A percentile compares a stretch with the other conserved stretches of the same genome.
Conservation (phyloP, 139 green algal species). For the Haematococcus sp. region DNA sequence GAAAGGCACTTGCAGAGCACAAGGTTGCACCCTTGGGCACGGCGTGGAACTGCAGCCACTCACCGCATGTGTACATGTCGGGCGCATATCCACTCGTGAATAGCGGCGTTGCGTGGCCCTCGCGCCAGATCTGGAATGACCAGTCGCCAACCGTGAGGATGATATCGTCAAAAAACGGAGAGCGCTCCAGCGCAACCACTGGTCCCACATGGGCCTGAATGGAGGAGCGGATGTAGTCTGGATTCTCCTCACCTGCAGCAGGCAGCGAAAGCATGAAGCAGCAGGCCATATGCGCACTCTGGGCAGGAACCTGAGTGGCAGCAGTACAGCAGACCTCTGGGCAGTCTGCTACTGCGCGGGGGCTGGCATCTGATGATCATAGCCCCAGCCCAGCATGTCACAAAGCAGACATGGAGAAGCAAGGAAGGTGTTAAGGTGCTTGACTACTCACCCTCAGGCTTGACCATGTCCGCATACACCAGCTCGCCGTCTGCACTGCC, state of each 20-base stretch:
- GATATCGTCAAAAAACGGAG: constrained; percentile 81
- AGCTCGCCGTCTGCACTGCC: constrained; percentile 70
- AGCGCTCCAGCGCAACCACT: constrained; percentile 60
- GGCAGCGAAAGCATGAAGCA: constrained; percentile 3
- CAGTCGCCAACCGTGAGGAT: constrained; percentile 73
- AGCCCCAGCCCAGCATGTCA: too few relatives aligned
- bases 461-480: constrained; percentile 52
- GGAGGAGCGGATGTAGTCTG: constrained; percentile 53
- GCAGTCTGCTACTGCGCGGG: too few relatives aligned
- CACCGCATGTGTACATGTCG: constrained; percentile 72
- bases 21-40: too few relatives aligned
- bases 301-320: too few relatives aligned
- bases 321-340: too few relatives aligned
- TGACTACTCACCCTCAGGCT: constrained; percentile 35
- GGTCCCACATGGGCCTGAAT: constrained; percentile 53
- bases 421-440: too few relatives aligned
- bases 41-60: too few relatives aligned
- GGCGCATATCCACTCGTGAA: constrained; percentile 57
- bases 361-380: too few relatives aligned
- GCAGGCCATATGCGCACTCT: background rate
- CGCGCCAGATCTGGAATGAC: constrained; percentile 65
- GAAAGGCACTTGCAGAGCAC: too few relatives aligned
- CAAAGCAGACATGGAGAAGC: too few relatives aligned
- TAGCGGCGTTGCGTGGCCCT: constrained; percentile 45
- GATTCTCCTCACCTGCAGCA: constrained; percentile 50